Conservation (phyloP, 371 early-diverging fungal species). For the Apophysomyces variabilis region DNA sequence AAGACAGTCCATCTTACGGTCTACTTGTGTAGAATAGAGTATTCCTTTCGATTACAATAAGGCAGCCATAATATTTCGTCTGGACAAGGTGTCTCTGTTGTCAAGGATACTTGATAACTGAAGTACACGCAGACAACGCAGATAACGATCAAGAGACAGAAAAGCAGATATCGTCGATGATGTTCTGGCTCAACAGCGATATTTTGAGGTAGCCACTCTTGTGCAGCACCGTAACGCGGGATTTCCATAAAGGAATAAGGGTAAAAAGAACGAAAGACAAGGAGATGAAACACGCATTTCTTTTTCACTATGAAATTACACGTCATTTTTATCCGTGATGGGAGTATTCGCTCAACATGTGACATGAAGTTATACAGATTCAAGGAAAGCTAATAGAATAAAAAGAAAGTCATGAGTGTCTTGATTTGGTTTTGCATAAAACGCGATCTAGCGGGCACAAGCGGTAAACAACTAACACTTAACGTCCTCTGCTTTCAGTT, state of each 20-base stretch:
- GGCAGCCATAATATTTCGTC: constrained; percentile 29
- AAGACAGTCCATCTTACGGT: not conserved
- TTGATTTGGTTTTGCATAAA: no score
- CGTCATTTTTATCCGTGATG: constrained; percentile 7
- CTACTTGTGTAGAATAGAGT: not conserved
- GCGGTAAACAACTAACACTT: no score
- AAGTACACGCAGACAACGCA: constrained; percentile 22
- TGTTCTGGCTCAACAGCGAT: not conserved
- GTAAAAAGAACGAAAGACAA: constrained; percentile 7
- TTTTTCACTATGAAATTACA: not conserved
- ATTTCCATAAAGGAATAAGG: not conserved
- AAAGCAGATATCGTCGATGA: constrained; percentile 17
- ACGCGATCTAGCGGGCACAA: no score
- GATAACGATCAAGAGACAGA: constrained; percentile 14
- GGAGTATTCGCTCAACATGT: not conserved
- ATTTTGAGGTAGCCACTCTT: constrained; percentile 2
- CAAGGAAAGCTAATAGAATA: no score
- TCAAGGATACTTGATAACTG: constrained; percentile 22
- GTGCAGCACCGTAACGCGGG: not conserved
- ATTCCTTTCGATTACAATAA: constrained; percentile 22
- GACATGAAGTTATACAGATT: not conserved
- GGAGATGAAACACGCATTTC: not conserved
- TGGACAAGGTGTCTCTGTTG: constrained; percentile 17
- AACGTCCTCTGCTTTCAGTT: no score
- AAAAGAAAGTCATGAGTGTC: no score